Evolutionary conservation across 2,329 filamentous ascomycete genomes (phyloP).

Genomic region (Pseudogymnoascus sp.): DNA sequence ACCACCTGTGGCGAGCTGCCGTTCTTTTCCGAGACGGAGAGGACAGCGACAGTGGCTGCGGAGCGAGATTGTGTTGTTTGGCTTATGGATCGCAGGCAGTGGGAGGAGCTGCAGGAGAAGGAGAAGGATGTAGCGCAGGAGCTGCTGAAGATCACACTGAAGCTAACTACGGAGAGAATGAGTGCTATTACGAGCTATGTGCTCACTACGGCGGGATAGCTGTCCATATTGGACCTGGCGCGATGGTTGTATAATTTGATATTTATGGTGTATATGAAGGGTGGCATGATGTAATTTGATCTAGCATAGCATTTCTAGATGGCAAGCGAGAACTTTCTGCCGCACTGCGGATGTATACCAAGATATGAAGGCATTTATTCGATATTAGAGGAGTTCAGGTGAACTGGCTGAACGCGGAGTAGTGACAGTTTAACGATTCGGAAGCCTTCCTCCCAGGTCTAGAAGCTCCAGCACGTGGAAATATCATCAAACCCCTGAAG

Average conservation of each 20-base stretch:
- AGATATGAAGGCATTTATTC: neutral
- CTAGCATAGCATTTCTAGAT: neutral
- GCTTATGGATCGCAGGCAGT: slow-evolving; percentile 64
- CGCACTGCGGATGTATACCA: neutral
- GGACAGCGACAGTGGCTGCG: slow-evolving; percentile 73
- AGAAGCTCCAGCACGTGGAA: neutral
- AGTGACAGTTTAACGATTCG: neutral
- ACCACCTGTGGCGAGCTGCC: slow-evolving; percentile 93
- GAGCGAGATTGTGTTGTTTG: slow-evolving; percentile 77
- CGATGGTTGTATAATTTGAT: neutral
- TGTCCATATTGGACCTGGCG: neutral
- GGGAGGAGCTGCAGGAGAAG: slow-evolving; percentile 61
- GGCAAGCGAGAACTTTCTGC: neutral
- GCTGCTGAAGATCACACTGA: slow-evolving; percentile 76
- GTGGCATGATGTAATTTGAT: neutral
- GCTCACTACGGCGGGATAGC: slow-evolving; percentile 33
- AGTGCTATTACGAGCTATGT: slow-evolving; percentile 51
- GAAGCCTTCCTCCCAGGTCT: neutral
- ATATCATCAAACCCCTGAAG: neutral
- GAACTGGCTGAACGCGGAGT: neutral
- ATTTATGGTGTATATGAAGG: neutral
- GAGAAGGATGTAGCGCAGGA: slow-evolving; percentile 75
- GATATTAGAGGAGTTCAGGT: neutral
- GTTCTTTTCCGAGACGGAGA: slow-evolving; percentile 84
- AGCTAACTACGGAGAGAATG: slow-evolving; percentile 92